Base-by-base conservation (phyloP, 192 early-diverging fungal genomes). In the Oehlia diaphana region DNA sequence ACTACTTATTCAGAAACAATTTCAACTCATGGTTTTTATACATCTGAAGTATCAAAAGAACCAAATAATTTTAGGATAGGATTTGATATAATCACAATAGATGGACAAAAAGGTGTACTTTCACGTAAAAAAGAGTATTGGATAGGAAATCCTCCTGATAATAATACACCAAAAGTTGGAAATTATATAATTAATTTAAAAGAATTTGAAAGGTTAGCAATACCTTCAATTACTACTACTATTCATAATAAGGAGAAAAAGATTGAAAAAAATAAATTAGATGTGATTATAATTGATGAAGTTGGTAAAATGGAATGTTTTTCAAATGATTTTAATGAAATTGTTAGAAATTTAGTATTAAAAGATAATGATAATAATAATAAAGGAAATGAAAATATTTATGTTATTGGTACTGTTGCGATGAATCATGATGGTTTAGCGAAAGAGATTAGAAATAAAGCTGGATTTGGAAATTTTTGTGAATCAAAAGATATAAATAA, bases 261-360 rank as follows among this genome's bases (percentile, higher is more conserved):
- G 4, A 2, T 8, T 63, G 10, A 65, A 14, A 28, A 14, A 2
- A 65, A 65, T 14, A 65, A 65, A 65, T 9, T 42, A 42, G 5
- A 9, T 0, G n/a, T 65, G 28, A 10, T 65, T 3, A 28, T 65
- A 65, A 65, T 26, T 28, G 64, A 65, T 65, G 64, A 65, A 65
- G 28, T 65, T 65, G 64, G 64, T 28, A 65, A 65, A 19, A 65
- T 65, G 64, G 64, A 65, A 65, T 19, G 28, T 28, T 65, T 65
- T 65, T 65, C 64, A 28, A 65, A 65, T 28, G 26, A 28, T 12
- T 65, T 65, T 65, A 31, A 65, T 13, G 64, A 65, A 28, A 65
- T 28, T 65, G 28, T 65, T 12, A 65, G 64, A 65, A 65, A 65
- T 65, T 28, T 65, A 19, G 19, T 65, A 31, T 65, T 28, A 9